Evolutionary conservation across 148 eudicot genomes (phyloP).

Genomic region (Rhododendron kiyosumense): DNA sequence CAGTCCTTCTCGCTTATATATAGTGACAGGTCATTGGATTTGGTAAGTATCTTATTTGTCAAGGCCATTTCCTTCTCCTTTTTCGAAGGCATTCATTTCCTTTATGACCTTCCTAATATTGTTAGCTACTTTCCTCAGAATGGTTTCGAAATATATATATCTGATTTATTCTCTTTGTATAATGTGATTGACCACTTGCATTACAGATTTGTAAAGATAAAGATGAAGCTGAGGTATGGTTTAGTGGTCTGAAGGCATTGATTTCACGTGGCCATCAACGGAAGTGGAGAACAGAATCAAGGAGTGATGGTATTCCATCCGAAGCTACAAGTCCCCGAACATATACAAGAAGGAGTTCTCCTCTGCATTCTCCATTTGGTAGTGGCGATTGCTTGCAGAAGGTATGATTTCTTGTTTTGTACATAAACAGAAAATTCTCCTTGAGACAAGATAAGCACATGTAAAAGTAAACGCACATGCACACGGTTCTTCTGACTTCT

Average conservation of each 20-base stretch:
- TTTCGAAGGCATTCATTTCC: neutral
- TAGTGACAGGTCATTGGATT: constrained; percentile 82
- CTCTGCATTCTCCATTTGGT: constrained; percentile 80
- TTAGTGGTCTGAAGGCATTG: constrained; percentile 90
- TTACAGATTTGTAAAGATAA: constrained; percentile 90
- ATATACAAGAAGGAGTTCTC: constrained; percentile 84
- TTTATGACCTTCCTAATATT: neutral
- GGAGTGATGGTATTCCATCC: constrained; percentile 88
- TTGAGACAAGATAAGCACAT: neutral
- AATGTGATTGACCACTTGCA: constrained; percentile 4
- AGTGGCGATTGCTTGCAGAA: constrained; percentile 68
- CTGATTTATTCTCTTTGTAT: neutral
- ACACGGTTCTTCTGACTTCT: neutral
- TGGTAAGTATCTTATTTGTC: constrained; percentile 51
- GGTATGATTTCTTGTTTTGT: constrained; percentile 32
- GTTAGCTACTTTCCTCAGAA: neutral
- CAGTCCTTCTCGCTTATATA: constrained; percentile 95
- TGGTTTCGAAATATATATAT: neutral
- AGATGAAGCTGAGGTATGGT: constrained; percentile 99
- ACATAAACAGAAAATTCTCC: neutral
- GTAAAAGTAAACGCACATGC: neutral
- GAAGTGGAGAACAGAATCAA: constrained; percentile 89
- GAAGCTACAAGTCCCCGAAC: constrained; percentile 95
- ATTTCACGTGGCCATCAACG: constrained; percentile 79
- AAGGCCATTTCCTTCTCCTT: neutral